These are phyloP conservation scores for Thamnidium elegans DNA, from an alignment of 192 early-diverging fungal species.

Conservation along the genomic window DNA sequence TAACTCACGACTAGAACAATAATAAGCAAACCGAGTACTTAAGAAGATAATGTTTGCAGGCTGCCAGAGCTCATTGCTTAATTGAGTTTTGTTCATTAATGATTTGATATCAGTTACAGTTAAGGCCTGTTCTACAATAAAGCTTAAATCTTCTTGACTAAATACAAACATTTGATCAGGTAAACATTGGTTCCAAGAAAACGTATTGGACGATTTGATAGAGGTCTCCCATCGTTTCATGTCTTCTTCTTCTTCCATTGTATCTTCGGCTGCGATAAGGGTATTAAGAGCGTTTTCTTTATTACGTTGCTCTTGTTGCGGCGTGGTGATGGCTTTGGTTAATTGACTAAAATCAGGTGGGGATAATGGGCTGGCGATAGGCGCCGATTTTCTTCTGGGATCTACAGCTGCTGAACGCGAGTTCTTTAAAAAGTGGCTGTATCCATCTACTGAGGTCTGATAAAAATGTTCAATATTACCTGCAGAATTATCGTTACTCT, in stretches of 20 bases:
- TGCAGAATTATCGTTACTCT: background rate
- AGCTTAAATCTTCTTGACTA: constrained; percentile 60
- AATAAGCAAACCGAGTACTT: constrained; percentile 83
- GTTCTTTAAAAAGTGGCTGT: constrained; percentile 9
- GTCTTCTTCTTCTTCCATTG: constrained; percentile 8
- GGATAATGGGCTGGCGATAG: constrained; percentile 35
- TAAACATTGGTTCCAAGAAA: constrained; percentile 79
- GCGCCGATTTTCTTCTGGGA: constrained; percentile 39
- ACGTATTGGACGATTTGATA: constrained; percentile 33
- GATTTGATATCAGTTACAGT: constrained; percentile 61
- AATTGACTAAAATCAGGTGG: constrained; percentile 4
- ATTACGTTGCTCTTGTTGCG: background rate
- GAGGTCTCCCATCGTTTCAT: constrained; percentile 7
- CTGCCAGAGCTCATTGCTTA: constrained; percentile 55
- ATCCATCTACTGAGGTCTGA: constrained; percentile 21
- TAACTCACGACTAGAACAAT: constrained; percentile 70
- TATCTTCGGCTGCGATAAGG: background rate
- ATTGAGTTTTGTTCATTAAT: constrained; percentile 50
- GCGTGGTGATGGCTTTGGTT: background rate
- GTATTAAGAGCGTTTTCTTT: background rate
- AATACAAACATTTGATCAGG: constrained; percentile 96
- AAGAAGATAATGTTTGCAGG: constrained; percentile 87
- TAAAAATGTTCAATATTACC: constrained; percentile 19
- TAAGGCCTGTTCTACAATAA: constrained; percentile 69
- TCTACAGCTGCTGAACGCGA: constrained; percentile 6